A percentile compares a stretch with the other conserved stretches of the same genome.
Evolutionary conservation across 2,329 filamentous ascomycete genomes (phyloP).

Genomic region (Cercospora sp.): DNA sequence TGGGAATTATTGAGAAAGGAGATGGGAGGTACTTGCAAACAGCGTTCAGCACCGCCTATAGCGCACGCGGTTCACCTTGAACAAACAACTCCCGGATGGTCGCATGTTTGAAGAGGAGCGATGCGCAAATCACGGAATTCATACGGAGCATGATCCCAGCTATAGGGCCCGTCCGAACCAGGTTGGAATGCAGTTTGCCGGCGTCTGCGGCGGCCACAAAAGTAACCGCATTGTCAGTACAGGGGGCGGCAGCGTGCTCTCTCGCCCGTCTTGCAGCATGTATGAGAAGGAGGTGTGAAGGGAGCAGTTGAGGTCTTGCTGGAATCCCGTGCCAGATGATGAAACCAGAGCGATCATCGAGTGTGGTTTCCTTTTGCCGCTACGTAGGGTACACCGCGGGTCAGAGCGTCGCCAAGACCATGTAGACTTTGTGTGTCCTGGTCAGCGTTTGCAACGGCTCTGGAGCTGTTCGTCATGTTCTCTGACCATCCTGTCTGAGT

Average conservation of each 20-base stretch:
- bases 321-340: not conserved
- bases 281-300: not conserved
- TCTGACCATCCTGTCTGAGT: no score
- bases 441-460: not conserved
- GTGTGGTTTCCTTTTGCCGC: not conserved
- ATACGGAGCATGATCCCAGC: not conserved
- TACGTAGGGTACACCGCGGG: not conserved
- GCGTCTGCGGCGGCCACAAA: not conserved
- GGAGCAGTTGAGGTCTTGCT: not conserved
- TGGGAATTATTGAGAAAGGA: not conserved
- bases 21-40: not conserved
- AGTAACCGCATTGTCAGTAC: not conserved
- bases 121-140: not conserved
- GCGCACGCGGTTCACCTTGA: not conserved
- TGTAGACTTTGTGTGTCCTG: not conserved
- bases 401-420: not conserved
- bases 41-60: not conserved
- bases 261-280: not conserved
- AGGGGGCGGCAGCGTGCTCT: not conserved
- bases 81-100: not conserved
- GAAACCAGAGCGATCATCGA: not conserved
- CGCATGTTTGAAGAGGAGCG: not conserved
- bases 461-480: not conserved
- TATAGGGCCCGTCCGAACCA: not conserved
- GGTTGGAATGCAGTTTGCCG: not conserved